Base-by-base conservation (phyloP, 768 basidiomycete genomes). In the Boletus rufocinnamomeus region DNA sequence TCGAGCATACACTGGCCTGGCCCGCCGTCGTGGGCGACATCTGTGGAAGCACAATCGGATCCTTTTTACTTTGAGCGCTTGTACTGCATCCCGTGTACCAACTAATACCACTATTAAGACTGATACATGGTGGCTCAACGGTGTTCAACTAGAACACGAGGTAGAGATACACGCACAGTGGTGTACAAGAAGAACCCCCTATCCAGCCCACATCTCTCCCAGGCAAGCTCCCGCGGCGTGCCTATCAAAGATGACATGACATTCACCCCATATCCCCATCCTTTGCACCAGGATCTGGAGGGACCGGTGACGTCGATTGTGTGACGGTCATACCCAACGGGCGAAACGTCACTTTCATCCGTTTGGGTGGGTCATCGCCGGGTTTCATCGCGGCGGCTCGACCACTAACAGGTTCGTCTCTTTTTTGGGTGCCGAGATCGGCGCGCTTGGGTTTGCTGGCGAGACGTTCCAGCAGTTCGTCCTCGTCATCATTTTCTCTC, bases 321-420 rank as follows among this genome's bases (percentile, higher is more conserved):
- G 75, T 59, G 32, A 66, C 55, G 28, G 68, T 60, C 23, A 51
- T 51, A 51, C 62, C 63, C 56, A 70, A 61, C 53, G 75, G 63
- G 43, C 85, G 84, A 58, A 91, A 79, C 73, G 84, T 88, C 59
- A 93, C 77, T 74, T 89, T 91, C 67, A 93, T 82, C 71, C 89
- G 90, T 74, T 86, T 89, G 52, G 77, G 78, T 41, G 82, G 83
- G 32, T 73, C 75, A 60, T 78, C 76, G 10, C 70, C 69, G 30
- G 66, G 63, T 64, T 78, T 76, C 52, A 66, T 64, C 35, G 60
- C 55, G 50, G 60, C 35, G 52, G 60, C 64, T 52, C 62, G 69
- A 57, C 62, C 67, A 40, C 57, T 56, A 19, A 50, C 59, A 58
- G 52, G 54, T 54, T 62, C 66, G 7, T 69, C 72, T 40, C 74